A percentile compares a stretch with the other conserved stretches of the same genome.
phyloP scores from a whole-genome alignment of 176 grass and related monocot genomes.

The Otatea glauca region DNA sequence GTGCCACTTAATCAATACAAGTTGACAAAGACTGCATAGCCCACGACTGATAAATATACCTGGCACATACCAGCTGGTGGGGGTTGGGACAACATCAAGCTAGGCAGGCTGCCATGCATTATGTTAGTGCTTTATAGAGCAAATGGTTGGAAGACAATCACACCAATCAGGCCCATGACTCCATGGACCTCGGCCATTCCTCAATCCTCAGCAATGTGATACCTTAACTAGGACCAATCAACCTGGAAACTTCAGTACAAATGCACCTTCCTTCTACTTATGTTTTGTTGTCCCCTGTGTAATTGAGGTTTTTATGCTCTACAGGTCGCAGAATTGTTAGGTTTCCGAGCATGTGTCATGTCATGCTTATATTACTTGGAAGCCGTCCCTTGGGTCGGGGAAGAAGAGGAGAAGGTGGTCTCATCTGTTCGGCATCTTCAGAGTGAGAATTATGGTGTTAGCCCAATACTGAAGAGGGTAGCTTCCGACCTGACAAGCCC shows the following conservation, averaged over 20 bases:
- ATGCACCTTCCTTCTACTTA: conserved; percentile 9
- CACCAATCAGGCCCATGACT: conserved; percentile 41
- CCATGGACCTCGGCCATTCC: conserved; percentile 32
- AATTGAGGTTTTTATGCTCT: conserved; percentile 3
- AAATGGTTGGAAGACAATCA: conserved; percentile 28
- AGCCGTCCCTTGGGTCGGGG: conserved; percentile 84
- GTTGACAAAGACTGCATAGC: conserved; percentile 31
- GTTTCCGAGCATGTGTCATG: conserved; percentile 72
- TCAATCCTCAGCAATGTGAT: not conserved
- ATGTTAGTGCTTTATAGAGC: conserved; percentile 33
- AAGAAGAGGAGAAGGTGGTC: conserved; percentile 92
- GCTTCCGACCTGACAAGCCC: conserved; percentile 54
- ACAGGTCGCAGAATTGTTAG: conserved; percentile 84
- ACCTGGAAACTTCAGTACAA: conserved; percentile 29
- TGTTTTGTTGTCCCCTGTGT: conserved; percentile 12
- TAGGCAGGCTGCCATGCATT: conserved; percentile 43
- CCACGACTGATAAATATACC: conserved; percentile 41
- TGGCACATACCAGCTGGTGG: conserved; percentile 20
- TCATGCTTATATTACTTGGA: conserved; percentile 91
- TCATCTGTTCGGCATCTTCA: conserved; percentile 75
- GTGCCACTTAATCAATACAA: conserved; percentile 42
- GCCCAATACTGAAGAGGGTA: conserved; percentile 85
- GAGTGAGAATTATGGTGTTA: conserved; percentile 61
- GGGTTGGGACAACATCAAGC: conserved; percentile 40
- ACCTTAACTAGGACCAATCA: conserved; percentile 32